Percentiles rank a stretch among this genome's conserved stretches.
phyloP scores from a whole-genome alignment of 805 yeast species.

The Lipomyces yamanashiensis region DNA sequence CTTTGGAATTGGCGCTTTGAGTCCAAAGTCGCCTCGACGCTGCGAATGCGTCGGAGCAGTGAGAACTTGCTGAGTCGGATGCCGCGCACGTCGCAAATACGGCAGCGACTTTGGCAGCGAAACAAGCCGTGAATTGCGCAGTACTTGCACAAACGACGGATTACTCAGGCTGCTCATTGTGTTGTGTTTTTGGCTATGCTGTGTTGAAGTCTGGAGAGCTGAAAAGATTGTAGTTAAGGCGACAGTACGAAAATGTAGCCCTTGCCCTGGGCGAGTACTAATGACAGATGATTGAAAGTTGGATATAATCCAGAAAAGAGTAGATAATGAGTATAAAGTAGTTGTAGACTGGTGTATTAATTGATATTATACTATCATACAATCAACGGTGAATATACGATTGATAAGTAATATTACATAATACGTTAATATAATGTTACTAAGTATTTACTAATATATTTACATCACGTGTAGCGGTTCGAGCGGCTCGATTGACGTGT shows the following conservation, averaged over 20 bases:
- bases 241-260: not conserved
- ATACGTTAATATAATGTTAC: too few relatives aligned
- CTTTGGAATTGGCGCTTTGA: slow-evolving; percentile 34
- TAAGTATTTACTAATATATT: too few relatives aligned
- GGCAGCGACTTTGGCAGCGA: slow-evolving; percentile 18
- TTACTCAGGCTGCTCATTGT: not conserved
- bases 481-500: too few relatives aligned
- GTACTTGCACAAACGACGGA: slow-evolving; percentile 6
- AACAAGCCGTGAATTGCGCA: slow-evolving; percentile 25
- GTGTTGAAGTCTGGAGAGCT: not conserved
- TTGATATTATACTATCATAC: too few relatives aligned
- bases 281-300: not conserved
- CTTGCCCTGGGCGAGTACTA: slow-evolving; percentile 1
- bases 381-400: too few relatives aligned
- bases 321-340: too few relatives aligned
- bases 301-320: too few relatives aligned
- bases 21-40: slow-evolving; percentile 34
- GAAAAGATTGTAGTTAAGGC: not conserved
- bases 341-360: too few relatives aligned
- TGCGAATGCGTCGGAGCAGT: slow-evolving; percentile 27
- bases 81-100: slow-evolving; percentile 16
- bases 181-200: not conserved
- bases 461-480: too few relatives aligned
- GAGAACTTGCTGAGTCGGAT: slow-evolving; percentile 38
- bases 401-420: too few relatives aligned